phyloP scores from a whole-genome alignment of 1,139 yeast genomes.

The Diutina neorugosa region DNA sequence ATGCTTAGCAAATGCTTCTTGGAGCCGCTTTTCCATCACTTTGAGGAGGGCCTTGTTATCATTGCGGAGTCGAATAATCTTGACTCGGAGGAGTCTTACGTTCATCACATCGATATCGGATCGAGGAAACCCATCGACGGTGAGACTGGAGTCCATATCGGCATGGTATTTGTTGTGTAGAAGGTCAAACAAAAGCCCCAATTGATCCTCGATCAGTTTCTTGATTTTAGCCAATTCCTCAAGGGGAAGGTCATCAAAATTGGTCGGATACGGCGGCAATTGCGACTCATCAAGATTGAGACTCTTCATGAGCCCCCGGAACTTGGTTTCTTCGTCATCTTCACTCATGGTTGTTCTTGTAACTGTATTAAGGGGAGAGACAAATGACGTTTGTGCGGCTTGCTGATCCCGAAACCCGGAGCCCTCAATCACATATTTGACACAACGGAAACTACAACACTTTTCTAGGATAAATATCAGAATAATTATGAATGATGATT shows the following conservation, averaged over 20 bases:
- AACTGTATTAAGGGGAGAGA: not conserved
- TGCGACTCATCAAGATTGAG: slow-evolving; percentile 2
- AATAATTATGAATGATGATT: no score
- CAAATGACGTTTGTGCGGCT: not conserved
- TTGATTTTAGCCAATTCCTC: not conserved
- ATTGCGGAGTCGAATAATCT: slow-evolving; percentile 55
- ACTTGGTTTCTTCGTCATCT: not conserved
- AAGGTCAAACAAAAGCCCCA: not conserved
- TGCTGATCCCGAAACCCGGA: not conserved
- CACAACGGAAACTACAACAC: no score
- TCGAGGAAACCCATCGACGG: slow-evolving; percentile 72
- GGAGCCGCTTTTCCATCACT: slow-evolving; percentile 35
- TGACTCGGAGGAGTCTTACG: slow-evolving; percentile 46
- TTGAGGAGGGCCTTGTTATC: slow-evolving; percentile 45
- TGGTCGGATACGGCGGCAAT: not conserved
- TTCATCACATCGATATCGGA: slow-evolving; percentile 72
- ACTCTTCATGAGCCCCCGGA: slow-evolving; percentile 3
- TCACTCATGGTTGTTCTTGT: not conserved
- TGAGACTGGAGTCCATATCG: not conserved
- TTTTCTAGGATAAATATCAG: no score
- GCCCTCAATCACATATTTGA: no score
- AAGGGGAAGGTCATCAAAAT: not conserved
- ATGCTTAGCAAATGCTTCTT: slow-evolving; percentile 22
- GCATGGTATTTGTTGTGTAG: not conserved
- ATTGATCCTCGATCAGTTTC: not conserved